Evolutionary conservation across 1,284 basidiomycete genomes (phyloP).

Genomic region (Marasmius fiardii): DNA sequence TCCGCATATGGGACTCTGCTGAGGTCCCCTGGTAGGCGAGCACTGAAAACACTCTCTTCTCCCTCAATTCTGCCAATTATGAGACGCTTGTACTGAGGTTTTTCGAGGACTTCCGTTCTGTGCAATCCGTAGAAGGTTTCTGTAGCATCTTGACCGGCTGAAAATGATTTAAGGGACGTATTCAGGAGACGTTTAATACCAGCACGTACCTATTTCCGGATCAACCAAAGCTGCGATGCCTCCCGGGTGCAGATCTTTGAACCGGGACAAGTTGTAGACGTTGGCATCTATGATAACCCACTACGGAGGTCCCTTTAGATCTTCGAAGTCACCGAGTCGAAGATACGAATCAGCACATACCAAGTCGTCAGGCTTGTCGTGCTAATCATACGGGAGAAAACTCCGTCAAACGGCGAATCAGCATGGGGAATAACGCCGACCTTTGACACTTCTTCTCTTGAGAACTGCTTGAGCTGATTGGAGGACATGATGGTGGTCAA

Average conservation of each 20-base stretch:
- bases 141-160: slow-evolving; percentile 82
- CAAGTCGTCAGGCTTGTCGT: slow-evolving; percentile 63
- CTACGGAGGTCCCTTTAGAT: slow-evolving; percentile 30
- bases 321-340: background rate
- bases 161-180: slow-evolving; percentile 36
- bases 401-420: background rate
- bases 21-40: slow-evolving; percentile 52
- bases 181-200: slow-evolving; percentile 19
- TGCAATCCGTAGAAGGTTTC: slow-evolving; percentile 85
- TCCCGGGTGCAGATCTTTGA: slow-evolving; percentile 80
- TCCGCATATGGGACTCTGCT: slow-evolving; percentile 82
- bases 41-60: slow-evolving; percentile 55
- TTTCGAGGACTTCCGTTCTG: slow-evolving; percentile 72
- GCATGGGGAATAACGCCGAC: slow-evolving; percentile 26
- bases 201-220: slow-evolving; percentile 60
- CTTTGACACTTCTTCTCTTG: slow-evolving; percentile 54
- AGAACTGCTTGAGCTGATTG: slow-evolving; percentile 34
- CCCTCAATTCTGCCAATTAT: slow-evolving; percentile 70
- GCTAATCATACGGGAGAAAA: slow-evolving; percentile 54
- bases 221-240: slow-evolving; percentile 73
- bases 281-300: slow-evolving; percentile 44
- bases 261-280: slow-evolving; percentile 79
- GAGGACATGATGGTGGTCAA: slow-evolving; percentile 17
- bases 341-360: slow-evolving; percentile 23
- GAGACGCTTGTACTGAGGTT: slow-evolving; percentile 70